Percentiles rank a stretch among this genome's conserved stretches.
phyloP scores from a whole-genome alignment of 2,329 filamentous ascomycete genomes.

The Microascus cirrosus region DNA sequence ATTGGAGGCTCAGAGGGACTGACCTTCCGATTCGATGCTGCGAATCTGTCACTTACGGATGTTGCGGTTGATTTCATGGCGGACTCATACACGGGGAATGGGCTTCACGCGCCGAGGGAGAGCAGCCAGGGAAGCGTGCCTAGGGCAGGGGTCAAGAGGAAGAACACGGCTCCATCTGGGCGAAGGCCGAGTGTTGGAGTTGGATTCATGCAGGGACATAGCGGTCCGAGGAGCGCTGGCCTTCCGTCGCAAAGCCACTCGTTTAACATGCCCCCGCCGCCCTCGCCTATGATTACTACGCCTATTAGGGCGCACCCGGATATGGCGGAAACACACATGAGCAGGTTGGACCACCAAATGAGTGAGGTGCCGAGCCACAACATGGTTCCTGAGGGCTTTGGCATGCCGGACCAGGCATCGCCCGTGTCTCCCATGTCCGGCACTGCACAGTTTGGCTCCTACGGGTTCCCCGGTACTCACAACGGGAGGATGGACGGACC shows the following conservation, averaged over 20 bases:
- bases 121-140: constrained; percentile 14
- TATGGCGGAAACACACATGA: constrained; percentile 16
- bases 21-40: constrained; percentile 56
- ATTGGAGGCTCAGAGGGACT: constrained; percentile 47
- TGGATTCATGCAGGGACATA: constrained; percentile 5
- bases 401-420: constrained; percentile 9
- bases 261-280: constrained; percentile 23
- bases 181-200: neutral
- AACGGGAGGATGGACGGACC: constrained; percentile 10
- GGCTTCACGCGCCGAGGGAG: constrained; percentile 31
- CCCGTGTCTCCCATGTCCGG: constrained; percentile 11
- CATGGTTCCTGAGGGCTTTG: constrained; percentile 18
- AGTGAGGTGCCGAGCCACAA: constrained; percentile 18
- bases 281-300: constrained; percentile 25
- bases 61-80: constrained; percentile 48
- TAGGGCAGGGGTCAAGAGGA: constrained; percentile 35
- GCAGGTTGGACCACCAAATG: constrained; percentile 20
- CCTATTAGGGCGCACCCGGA: constrained; percentile 24
- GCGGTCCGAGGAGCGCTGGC: neutral
- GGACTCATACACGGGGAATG: constrained; percentile 41
- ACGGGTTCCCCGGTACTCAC: neutral
- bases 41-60: constrained; percentile 62
- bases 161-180: constrained; percentile 13
- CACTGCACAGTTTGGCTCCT: constrained; percentile 22
- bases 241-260: neutral